A percentile compares a stretch with the other conserved stretches of the same genome.
Conservation (phyloP, 257 asterid species). For the Fraxinus anomala region DNA sequence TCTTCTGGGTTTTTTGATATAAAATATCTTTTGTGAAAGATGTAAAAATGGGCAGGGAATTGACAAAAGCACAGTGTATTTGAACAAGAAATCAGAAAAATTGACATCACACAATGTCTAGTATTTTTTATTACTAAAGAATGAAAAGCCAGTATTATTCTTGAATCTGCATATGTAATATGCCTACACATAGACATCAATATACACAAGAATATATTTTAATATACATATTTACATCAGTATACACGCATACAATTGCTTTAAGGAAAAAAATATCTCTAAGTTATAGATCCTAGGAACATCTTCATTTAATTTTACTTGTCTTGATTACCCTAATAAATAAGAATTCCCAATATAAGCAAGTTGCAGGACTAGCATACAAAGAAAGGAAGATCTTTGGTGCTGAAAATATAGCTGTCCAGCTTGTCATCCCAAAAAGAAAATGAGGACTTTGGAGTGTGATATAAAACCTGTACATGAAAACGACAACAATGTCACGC, state of each 20-base stretch:
- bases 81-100: neutral
- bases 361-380: conserved; percentile 52
- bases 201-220: neutral
- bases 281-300: neutral
- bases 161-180: neutral
- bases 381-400: conserved; percentile 91
- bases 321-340: conserved; percentile 1
- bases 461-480: conserved; percentile 74
- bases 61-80: neutral
- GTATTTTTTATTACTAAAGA: conserved; percentile 7
- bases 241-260: conserved; percentile 14
- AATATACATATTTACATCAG: conserved; percentile 7
- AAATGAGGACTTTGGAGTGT: conserved; percentile 89
- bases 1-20: neutral
- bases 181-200: neutral
- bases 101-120: conserved; percentile 10
- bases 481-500: conserved; percentile 20
- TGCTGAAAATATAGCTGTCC: conserved; percentile 67
- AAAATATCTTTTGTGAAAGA: neutral
- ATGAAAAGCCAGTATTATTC: neutral
- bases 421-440: conserved; percentile 73
- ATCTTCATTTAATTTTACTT: neutral
- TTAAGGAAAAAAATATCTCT: neutral
- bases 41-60: conserved; percentile 16
- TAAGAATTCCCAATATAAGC: conserved; percentile 16